Conservation (phyloP, 2,329 filamentous ascomycete species). For the Aspergillus sojae region DNA sequence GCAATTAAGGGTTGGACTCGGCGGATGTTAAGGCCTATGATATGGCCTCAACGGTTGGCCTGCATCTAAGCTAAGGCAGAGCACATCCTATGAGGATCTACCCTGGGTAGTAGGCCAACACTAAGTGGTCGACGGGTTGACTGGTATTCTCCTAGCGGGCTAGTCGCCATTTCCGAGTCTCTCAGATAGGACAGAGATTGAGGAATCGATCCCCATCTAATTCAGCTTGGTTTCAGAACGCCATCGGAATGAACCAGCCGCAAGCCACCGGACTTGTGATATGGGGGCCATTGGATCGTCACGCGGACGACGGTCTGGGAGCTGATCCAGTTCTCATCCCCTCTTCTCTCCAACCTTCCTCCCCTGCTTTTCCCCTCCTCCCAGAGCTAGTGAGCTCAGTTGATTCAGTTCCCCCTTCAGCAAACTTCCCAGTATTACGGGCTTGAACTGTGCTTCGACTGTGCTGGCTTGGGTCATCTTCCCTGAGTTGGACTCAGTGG, state of each 20-base stretch:
- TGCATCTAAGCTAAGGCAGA: not conserved
- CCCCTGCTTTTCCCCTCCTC: not conserved
- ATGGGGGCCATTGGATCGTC: not conserved
- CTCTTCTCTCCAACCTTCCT: not conserved
- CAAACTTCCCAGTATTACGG: not conserved
- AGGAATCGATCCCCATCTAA: not conserved
- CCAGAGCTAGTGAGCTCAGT: not conserved
- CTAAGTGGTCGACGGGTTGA: not conserved
- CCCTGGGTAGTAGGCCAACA: not conserved
- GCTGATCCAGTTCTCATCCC: not conserved
- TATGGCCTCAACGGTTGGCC: not conserved
- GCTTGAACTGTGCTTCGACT: not conserved
- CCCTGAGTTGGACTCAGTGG: not conserved
- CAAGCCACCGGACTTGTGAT: slow-evolving; percentile 1
- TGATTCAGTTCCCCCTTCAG: not conserved
- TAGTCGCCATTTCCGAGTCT: not conserved
- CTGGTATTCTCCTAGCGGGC: not conserved
- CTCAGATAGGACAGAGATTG: not conserved
- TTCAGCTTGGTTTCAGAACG: not conserved
- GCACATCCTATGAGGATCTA: not conserved
- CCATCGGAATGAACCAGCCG: not conserved
- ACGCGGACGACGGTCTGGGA: not conserved
- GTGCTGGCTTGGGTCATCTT: not conserved
- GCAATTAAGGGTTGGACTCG: not conserved
- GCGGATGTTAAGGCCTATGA: not conserved